Evolutionary conservation across 169 alveolate species (phyloP).

Genomic region (Plasmodium blacklocki): DNA sequence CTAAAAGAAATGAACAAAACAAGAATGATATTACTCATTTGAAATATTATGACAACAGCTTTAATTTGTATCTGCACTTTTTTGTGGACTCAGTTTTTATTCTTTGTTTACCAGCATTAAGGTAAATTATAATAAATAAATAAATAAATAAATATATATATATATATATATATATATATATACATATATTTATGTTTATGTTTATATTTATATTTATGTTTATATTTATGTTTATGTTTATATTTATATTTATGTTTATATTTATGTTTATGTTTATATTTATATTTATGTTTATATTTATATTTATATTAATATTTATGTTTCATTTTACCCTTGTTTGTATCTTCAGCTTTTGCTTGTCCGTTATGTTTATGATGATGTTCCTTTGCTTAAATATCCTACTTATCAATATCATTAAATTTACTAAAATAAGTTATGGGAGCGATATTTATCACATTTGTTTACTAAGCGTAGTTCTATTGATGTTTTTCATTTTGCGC

Average conservation of each 20-base stretch:
- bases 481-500: slow-evolving; percentile 53
- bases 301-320: background rate
- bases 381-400: slow-evolving; percentile 17
- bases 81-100: slow-evolving; percentile 65
- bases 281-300: background rate
- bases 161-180: slow-evolving; percentile 13
- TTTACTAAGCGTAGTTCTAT: slow-evolving; percentile 29
- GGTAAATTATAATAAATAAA: slow-evolving; percentile 11
- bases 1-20: slow-evolving; percentile 26
- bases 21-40: slow-evolving; percentile 5
- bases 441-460: slow-evolving; percentile 30
- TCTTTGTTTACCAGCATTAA: slow-evolving; percentile 55
- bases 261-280: background rate
- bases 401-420: slow-evolving; percentile 13
- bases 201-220: background rate
- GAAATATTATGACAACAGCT: slow-evolving; percentile 27
- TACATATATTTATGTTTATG: background rate
- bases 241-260: background rate
- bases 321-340: background rate
- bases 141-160: too few species aligned
- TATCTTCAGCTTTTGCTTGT: slow-evolving; percentile 12
- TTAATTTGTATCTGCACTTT: slow-evolving; percentile 59
- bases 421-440: background rate
- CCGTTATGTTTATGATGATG: slow-evolving; percentile 16
- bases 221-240: background rate